Percentiles rank a stretch among this genome's conserved stretches.
Conservation (phyloP, 306 rosid species). For the Quercus ilex region DNA sequence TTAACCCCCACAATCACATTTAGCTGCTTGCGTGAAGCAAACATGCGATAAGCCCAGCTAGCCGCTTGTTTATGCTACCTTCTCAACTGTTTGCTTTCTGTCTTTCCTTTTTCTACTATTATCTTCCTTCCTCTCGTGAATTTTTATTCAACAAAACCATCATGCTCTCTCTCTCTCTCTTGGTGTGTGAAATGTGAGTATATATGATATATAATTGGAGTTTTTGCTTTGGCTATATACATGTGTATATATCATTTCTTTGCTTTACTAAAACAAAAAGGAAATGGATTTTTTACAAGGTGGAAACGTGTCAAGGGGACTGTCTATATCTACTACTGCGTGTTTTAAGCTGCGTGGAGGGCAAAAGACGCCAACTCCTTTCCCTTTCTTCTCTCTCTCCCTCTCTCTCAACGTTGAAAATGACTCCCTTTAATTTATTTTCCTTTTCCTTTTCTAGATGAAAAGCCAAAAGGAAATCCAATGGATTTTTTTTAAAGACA, state of each 20-base stretch:
- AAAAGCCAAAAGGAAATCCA: slow-evolving; percentile 26
- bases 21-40: slow-evolving; percentile 98
- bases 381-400: slow-evolving; percentile 13
- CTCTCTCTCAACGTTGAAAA: slow-evolving; percentile 51
- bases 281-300: slow-evolving; percentile 7
- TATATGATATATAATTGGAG: slow-evolving; percentile 18
- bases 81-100: slow-evolving; percentile 18
- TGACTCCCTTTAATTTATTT: slow-evolving; percentile 26
- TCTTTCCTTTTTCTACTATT: neutral
- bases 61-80: neutral
- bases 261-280: neutral
- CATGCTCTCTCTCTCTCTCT: slow-evolving; percentile 3
- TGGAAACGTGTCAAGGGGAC: slow-evolving; percentile 54
- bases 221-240: neutral
- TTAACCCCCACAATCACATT: slow-evolving; percentile 66
- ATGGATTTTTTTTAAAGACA: slow-evolving; percentile 24
- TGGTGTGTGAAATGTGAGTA: slow-evolving; percentile 2
- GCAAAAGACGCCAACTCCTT: slow-evolving; percentile 80
- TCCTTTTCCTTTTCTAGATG: slow-evolving; percentile 23
- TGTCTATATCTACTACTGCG: slow-evolving; percentile 64
- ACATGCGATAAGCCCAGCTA: slow-evolving; percentile 61
- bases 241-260: neutral
- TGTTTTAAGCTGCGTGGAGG: slow-evolving; percentile 92
- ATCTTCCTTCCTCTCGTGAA: slow-evolving; percentile 33
- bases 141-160: slow-evolving; percentile 26